Conservation (phyloP, 2,329 filamentous ascomycete species). For the Cryphonectria japonica region DNA sequence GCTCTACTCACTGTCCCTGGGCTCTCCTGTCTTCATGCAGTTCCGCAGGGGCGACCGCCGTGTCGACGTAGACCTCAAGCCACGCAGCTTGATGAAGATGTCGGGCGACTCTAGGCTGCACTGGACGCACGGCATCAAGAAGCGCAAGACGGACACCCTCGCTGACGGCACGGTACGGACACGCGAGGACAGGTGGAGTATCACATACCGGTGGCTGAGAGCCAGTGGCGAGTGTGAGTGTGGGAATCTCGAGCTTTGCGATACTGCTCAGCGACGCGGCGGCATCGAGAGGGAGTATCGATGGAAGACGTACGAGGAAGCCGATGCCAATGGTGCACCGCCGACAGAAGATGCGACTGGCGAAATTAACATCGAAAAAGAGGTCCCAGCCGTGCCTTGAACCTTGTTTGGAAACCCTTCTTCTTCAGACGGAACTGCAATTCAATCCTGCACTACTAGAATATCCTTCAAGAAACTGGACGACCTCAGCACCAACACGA, state of each 20-base stretch:
- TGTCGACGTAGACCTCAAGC: conserved; percentile 51
- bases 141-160: conserved; percentile 48
- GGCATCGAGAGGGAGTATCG: conserved; percentile 55
- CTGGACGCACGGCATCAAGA: conserved; percentile 43
- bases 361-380: not conserved
- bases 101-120: conserved; percentile 53
- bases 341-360: not conserved
- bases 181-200: conserved; percentile 54
- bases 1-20: conserved; percentile 50
- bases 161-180: conserved; percentile 44
- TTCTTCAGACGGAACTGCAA: not conserved
- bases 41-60: conserved; percentile 40
- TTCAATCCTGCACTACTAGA: not conserved
- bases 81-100: conserved; percentile 57
- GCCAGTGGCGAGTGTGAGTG: conserved; percentile 52
- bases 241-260: conserved; percentile 53
- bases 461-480: not conserved
- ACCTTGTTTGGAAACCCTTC: not conserved
- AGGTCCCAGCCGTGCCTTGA: not conserved
- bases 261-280: conserved; percentile 51
- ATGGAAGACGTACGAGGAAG: conserved; percentile 44
- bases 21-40: conserved; percentile 48
- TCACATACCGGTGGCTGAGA: conserved; percentile 59
- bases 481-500: not conserved
- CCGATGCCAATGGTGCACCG: not conserved